Evolutionary conservation across 176 grass and related monocot species (phyloP).

Genomic region (Oryza longistaminata): DNA sequence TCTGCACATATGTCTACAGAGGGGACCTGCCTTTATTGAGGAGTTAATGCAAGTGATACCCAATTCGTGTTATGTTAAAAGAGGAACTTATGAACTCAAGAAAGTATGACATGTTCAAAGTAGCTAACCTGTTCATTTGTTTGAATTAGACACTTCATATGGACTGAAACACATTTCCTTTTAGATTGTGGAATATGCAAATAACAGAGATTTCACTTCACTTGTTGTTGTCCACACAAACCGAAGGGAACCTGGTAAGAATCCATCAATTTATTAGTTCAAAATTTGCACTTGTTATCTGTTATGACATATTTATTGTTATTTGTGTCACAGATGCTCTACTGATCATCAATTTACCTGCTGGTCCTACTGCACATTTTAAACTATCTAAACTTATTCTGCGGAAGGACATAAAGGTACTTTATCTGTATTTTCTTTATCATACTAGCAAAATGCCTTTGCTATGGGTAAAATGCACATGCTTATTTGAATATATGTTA

Average conservation of each 20-base stretch:
- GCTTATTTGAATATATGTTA: no score
- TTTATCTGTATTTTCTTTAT: neutral
- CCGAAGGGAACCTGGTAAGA: constrained; percentile 72
- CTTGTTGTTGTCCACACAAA: constrained; percentile 88
- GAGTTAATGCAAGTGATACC: constrained; percentile 86
- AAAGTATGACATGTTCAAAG: constrained; percentile 51
- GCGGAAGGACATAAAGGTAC: constrained; percentile 91
- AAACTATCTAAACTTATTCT: constrained; percentile 91
- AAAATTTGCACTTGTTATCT: neutral
- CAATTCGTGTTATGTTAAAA: constrained; percentile 74
- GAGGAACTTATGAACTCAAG: constrained; percentile 96
- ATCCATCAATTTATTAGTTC: constrained; percentile 17
- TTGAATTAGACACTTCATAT: constrained; percentile 7
- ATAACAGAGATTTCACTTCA: constrained; percentile 76
- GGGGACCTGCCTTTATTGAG: constrained; percentile 78
- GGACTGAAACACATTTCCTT: constrained; percentile 8
- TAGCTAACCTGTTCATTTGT: constrained; percentile 13
- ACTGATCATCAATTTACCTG: constrained; percentile 61
- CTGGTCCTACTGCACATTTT: constrained; percentile 92
- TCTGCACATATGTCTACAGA: constrained; percentile 47
- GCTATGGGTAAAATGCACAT: no score
- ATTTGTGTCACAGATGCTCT: constrained; percentile 47
- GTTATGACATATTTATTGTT: constrained; percentile 31
- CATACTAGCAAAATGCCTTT: neutral
- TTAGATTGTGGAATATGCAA: constrained; percentile 93